These are phyloP conservation scores for Aureobasidium lini DNA, from an alignment of 2,329 filamentous ascomycete species.

Conservation along the genomic window DNA sequence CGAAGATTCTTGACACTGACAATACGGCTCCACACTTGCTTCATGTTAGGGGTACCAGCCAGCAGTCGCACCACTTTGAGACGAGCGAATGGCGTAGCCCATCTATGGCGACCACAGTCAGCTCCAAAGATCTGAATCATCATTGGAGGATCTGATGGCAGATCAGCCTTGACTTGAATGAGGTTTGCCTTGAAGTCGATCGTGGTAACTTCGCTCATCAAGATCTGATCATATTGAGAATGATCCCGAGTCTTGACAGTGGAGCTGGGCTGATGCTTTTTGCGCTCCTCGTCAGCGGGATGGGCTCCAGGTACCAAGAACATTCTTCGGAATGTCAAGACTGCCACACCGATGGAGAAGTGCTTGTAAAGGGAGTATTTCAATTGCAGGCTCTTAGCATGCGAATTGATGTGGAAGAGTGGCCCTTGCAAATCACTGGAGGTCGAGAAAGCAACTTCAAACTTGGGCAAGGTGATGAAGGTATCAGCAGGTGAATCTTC, in stretches of 20 bases:
- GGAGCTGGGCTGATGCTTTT: slow-evolving; percentile 11
- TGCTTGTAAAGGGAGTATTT: slow-evolving; percentile 93
- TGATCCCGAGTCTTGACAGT: background rate
- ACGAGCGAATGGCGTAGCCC: slow-evolving; percentile 74
- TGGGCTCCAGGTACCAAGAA: background rate
- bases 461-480: slow-evolving; percentile 76
- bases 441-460: slow-evolving; percentile 80
- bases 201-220: slow-evolving; percentile 59
- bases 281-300: background rate
- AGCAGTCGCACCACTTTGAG: slow-evolving; percentile 77
- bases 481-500: slow-evolving; percentile 79
- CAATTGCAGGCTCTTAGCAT: slow-evolving; percentile 68
- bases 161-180: slow-evolving; percentile 77
- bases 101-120: slow-evolving; percentile 77
- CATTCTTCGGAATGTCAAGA: slow-evolving; percentile 29
- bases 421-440: slow-evolving; percentile 80
- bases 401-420: slow-evolving; percentile 77
- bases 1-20: slow-evolving; percentile 75
- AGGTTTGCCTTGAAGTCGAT: slow-evolving; percentile 75
- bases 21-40: slow-evolving; percentile 76
- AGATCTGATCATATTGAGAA: background rate
- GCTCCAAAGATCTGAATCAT: slow-evolving; percentile 84
- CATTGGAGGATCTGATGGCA: slow-evolving; percentile 83
- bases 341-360: slow-evolving; percentile 78
- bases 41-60: slow-evolving; percentile 77